A percentile compares a stretch with the other conserved stretches of the same genome.
These are phyloP conservation scores for Pigoraptor vietnamica DNA, from an alignment of 78 protist genomes.

Conservation along the genomic window DNA sequence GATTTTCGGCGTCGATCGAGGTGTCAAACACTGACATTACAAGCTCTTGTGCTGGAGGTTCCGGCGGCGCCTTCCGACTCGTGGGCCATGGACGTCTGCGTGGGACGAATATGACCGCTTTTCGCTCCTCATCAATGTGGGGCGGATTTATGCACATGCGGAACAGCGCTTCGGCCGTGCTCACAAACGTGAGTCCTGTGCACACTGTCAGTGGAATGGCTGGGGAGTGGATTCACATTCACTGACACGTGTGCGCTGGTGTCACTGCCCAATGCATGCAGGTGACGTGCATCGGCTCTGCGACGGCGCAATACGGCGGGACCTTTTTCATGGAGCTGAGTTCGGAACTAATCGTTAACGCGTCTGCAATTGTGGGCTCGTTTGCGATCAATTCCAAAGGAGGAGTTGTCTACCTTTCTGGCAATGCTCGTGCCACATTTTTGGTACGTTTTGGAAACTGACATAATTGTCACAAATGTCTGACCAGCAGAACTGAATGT, in stretches of 20 bases:
- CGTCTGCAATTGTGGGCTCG: neutral
- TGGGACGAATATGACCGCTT: neutral
- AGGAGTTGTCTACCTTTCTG: neutral
- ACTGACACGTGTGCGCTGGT: neutral
- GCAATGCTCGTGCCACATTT: neutral
- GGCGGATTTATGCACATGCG: neutral
- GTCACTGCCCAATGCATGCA: neutral
- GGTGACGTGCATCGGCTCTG: neutral
- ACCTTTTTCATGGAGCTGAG: neutral
- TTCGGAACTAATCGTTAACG: neutral
- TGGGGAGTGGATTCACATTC: neutral
- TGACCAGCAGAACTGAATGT: neutral
- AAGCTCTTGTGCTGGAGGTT: neutral
- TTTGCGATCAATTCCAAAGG: neutral
- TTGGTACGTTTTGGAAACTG: neutral
- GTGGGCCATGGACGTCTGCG: neutral
- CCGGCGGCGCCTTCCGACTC: neutral
- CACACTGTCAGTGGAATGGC: neutral
- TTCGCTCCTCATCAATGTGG: neutral
- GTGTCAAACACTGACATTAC: neutral
- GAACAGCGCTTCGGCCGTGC: neutral
- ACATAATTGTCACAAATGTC: neutral
- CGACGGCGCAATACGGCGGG: neutral
- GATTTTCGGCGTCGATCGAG: neutral
- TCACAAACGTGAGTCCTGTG: neutral